phyloP scores from a whole-genome alignment of 2,329 filamentous ascomycete genomes.

The Neocucurbitaria cava region DNA sequence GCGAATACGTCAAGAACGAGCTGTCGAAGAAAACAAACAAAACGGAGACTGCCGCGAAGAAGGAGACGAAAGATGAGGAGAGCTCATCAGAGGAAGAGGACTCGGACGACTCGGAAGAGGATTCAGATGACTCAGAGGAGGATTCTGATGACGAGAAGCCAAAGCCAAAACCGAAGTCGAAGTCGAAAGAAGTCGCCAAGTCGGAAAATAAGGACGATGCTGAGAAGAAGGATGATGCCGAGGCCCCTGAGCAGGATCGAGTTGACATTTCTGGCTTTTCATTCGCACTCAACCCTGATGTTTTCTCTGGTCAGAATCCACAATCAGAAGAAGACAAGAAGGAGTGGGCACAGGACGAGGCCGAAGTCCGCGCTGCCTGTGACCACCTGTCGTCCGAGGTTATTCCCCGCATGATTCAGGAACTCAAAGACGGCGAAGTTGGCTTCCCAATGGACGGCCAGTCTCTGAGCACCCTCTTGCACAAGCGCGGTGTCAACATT shows the following conservation, averaged over 20 bases:
- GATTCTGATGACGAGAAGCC: constrained; percentile 70
- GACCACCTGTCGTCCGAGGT: constrained; percentile 76
- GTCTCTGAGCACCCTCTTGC: constrained; percentile 84
- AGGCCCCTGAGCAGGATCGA: constrained; percentile 63
- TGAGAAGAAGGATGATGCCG: constrained; percentile 20
- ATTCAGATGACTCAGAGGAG: constrained; percentile 51
- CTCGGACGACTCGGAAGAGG: constrained; percentile 32
- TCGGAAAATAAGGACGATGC: constrained; percentile 22
- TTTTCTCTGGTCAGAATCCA: constrained; percentile 89
- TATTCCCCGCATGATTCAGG: constrained; percentile 84
- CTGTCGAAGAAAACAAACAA: constrained; percentile 55
- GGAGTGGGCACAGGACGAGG: constrained; percentile 82
- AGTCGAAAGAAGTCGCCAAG: constrained; percentile 28
- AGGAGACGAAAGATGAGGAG: constrained; percentile 46
- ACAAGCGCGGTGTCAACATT: constrained; percentile 97
- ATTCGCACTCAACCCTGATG: constrained; percentile 91
- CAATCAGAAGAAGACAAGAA: constrained; percentile 90
- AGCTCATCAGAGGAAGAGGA: constrained; percentile 35
- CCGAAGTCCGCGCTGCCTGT: constrained; percentile 85
- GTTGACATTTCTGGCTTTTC: constrained; percentile 88
- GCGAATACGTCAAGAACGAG: constrained; percentile 84
- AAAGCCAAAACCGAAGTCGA: constrained; percentile 16
- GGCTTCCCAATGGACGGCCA: constrained; percentile 99
- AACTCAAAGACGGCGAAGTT: constrained; percentile 89
- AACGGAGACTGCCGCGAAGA: constrained; percentile 19